phyloP scores from a whole-genome alignment of 1,284 basidiomycete species.

The Pascua sp. region DNA sequence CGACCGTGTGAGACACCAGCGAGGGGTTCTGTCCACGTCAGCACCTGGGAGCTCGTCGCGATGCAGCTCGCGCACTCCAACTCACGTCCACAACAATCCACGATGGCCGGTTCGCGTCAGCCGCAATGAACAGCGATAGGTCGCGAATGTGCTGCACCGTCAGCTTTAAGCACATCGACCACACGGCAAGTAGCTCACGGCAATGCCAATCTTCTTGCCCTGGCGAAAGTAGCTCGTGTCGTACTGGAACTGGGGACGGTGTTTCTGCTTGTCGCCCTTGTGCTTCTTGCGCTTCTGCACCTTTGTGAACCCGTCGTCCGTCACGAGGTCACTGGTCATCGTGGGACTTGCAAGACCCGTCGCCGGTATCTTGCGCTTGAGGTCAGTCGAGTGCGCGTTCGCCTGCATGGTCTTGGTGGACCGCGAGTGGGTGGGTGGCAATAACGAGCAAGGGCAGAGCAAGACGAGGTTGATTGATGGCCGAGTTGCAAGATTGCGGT shows the following conservation, averaged over 20 bases:
- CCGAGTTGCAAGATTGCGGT: too few relatives aligned
- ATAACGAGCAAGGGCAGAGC: too few relatives aligned
- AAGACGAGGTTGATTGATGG: too few relatives aligned
- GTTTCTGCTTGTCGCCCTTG: constrained; percentile 59
- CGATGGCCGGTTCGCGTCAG: constrained; percentile 71
- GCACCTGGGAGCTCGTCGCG: neutral
- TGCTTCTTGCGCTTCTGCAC: constrained; percentile 71
- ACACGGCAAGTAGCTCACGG: constrained; percentile 54
- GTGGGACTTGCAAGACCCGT: neutral
- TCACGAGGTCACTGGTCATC: neutral
- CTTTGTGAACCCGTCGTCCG: constrained; percentile 61
- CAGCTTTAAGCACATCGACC: constrained; percentile 6
- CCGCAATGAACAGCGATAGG: constrained; percentile 71
- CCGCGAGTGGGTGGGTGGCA: too few relatives aligned
- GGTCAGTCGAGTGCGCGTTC: neutral
- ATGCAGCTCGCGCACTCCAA: neutral
- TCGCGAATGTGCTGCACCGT: constrained; percentile 72
- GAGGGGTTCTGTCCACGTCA: constrained; percentile 59
- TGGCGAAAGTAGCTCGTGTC: constrained; percentile 67
- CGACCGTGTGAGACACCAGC: constrained; percentile 69
- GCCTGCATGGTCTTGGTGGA: too few relatives aligned
- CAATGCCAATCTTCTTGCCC: constrained; percentile 68
- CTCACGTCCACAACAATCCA: constrained; percentile 79
- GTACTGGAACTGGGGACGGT: constrained; percentile 74
- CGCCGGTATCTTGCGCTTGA: constrained; percentile 4